phyloP scores from a whole-genome alignment of 805 yeast species.

The Candida gorgasii region DNA sequence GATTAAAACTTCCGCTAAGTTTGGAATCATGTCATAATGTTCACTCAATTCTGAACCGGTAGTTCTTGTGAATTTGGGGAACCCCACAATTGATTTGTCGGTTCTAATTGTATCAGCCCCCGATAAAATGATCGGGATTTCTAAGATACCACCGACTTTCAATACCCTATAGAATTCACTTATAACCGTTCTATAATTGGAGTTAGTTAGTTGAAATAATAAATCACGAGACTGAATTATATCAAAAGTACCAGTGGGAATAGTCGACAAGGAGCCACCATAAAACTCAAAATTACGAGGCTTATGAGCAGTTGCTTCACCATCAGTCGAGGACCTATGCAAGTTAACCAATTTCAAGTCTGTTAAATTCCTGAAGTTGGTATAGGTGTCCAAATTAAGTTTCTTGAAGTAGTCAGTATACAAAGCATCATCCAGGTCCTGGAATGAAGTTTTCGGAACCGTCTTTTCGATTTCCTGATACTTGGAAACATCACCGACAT shows the following conservation, averaged over 20 bases:
- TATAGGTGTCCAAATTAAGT: constrained; percentile 21
- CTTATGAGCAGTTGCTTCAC: constrained; percentile 18
- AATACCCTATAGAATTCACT: constrained; percentile 37
- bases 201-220: constrained; percentile 28
- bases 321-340: constrained; percentile 9
- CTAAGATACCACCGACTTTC: constrained; percentile 35
- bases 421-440: constrained; percentile 23
- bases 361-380: constrained; percentile 17
- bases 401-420: constrained; percentile 22
- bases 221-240: constrained; percentile 39
- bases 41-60: constrained; percentile 12
- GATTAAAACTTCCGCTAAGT: constrained; percentile 24
- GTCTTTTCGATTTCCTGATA: constrained; percentile 18
- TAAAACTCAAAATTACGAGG: constrained; percentile 35
- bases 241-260: constrained; percentile 33
- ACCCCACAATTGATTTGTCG: constrained; percentile 15
- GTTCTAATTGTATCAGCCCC: constrained; percentile 15
- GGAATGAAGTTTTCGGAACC: constrained; percentile 20
- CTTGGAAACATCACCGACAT: constrained; percentile 18
- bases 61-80: constrained; percentile 15
- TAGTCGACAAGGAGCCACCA: constrained; percentile 23
- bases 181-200: constrained; percentile 26
- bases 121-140: constrained; percentile 27
- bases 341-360: constrained; percentile 13
- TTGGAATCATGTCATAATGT: constrained; percentile 25